Percentiles rank a stretch among this genome's conserved stretches.
phyloP scores from a whole-genome alignment of 139 green algal species.

The Chlorella sp. region DNA sequence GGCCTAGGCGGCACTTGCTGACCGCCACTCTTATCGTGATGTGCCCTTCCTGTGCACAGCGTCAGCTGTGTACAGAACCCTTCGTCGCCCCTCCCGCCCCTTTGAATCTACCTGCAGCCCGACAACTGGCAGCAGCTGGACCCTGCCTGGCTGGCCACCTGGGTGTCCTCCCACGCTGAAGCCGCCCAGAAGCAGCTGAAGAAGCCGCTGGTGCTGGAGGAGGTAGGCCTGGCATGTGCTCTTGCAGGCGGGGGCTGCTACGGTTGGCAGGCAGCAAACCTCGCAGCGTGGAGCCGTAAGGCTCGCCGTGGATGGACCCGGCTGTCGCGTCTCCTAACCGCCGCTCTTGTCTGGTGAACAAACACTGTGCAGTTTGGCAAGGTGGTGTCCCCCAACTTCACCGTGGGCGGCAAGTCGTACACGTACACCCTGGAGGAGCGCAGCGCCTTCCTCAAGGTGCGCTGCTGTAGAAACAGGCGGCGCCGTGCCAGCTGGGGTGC shows the following conservation, averaged over 20 bases:
- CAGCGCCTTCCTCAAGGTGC: slow-evolving; percentile 34
- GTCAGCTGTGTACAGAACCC: too few species aligned
- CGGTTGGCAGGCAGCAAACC: too few species aligned
- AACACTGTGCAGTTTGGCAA: slow-evolving; percentile 48
- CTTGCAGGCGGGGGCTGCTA: too few species aligned
- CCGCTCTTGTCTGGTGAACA: background rate
- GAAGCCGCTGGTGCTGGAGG: slow-evolving; percentile 76
- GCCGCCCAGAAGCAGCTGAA: slow-evolving; percentile 44
- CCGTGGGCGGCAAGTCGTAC: slow-evolving; percentile 29
- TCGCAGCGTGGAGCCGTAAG: too few species aligned
- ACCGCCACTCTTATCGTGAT: too few species aligned
- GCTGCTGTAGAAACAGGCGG: too few species aligned
- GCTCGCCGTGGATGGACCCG: too few species aligned
- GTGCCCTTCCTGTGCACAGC: too few species aligned
- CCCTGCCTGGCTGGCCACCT: slow-evolving; percentile 41
- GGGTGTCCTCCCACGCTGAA: slow-evolving; percentile 52
- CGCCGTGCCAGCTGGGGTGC: background rate
- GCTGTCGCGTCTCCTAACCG: too few species aligned
- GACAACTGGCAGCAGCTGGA: slow-evolving; percentile 68
- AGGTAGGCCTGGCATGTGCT: slow-evolving; percentile 55
- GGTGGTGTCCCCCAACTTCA: slow-evolving; percentile 32
- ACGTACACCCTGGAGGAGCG: slow-evolving; percentile 34
- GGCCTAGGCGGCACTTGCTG: too few species aligned
- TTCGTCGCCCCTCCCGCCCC: background rate
- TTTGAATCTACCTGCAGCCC: background rate